Evolutionary conservation across 768 basidiomycete genomes (phyloP).

Genomic region (Chalciporus piperatus): DNA sequence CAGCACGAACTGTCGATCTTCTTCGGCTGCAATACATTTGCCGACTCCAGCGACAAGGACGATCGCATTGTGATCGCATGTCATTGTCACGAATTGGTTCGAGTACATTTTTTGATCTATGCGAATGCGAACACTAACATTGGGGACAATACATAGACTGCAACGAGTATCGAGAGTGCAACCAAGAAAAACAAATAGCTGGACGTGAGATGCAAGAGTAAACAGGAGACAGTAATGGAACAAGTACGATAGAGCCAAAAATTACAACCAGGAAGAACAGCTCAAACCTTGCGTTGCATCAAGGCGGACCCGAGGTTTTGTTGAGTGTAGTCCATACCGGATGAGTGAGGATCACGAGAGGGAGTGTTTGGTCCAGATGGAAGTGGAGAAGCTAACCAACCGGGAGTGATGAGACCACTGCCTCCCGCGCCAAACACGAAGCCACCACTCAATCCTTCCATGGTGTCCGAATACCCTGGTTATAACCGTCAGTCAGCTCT

Average conservation of each 20-base stretch:
- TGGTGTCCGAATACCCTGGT: constrained; percentile 71
- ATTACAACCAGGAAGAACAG: neutral
- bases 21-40: neutral
- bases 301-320: constrained; percentile 24
- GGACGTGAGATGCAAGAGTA: constrained; percentile 3
- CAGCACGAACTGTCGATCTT: constrained; percentile 5
- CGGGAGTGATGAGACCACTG: constrained; percentile 79
- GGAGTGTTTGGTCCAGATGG: constrained; percentile 55
- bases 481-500: neutral
- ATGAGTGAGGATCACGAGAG: constrained; percentile 17
- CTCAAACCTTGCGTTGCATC: constrained; percentile 28
- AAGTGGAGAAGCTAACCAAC: constrained; percentile 55
- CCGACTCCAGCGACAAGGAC: too few species aligned
- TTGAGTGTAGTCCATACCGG: constrained; percentile 25
- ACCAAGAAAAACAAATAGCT: constrained; percentile 11
- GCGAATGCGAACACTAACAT: neutral
- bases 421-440: constrained; percentile 85
- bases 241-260: constrained; percentile 2
- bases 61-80: too few species aligned
- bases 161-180: constrained; percentile 6
- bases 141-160: constrained; percentile 15
- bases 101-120: constrained; percentile 7
- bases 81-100: neutral
- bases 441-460: constrained; percentile 82
- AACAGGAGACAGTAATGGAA: neutral